These are phyloP conservation scores for Penicillium sp. DNA, from an alignment of 2,329 filamentous ascomycete species.

Conservation along the genomic window DNA sequence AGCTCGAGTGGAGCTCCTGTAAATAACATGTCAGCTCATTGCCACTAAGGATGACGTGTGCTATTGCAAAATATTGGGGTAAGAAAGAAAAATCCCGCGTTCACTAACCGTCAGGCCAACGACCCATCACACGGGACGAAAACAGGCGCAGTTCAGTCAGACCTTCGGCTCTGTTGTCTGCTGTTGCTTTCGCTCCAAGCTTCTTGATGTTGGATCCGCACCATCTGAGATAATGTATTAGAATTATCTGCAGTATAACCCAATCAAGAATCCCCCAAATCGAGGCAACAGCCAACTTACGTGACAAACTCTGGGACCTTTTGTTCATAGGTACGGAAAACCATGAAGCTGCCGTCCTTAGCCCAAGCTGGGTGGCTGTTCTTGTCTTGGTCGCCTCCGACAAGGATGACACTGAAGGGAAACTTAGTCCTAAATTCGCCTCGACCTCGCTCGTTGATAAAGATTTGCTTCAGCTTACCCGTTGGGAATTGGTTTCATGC, in stretches of 20 bases:
- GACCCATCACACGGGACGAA: conserved; percentile 44
- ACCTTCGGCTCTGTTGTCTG: conserved; percentile 25
- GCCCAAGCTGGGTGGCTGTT: conserved; percentile 38
- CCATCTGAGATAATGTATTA: conserved; percentile 29
- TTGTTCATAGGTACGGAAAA: conserved; percentile 46
- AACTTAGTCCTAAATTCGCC: neutral
- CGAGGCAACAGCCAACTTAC: conserved; percentile 10
- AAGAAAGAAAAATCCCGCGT: neutral
- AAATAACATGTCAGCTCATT: neutral
- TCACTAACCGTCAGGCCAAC: conserved; percentile 42
- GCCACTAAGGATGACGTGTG: neutral
- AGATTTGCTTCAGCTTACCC: conserved; percentile 18
- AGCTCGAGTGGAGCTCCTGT: conserved; percentile 38
- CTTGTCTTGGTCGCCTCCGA: conserved; percentile 12
- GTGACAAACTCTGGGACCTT: conserved; percentile 46
- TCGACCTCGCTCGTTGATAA: neutral
- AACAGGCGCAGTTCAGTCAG: conserved; percentile 26
- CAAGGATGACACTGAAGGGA: neutral
- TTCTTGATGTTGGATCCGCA: neutral
- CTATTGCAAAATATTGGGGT: neutral
- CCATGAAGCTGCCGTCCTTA: conserved; percentile 47
- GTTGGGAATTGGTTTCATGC: conserved; percentile 17
- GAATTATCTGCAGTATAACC: neutral
- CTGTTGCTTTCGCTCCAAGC: neutral
- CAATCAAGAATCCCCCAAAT: neutral